Percentiles rank a stretch among this genome's conserved stretches.
Conservation (phyloP, 2,329 filamentous ascomycete species). For the Clathrospora elynae region DNA sequence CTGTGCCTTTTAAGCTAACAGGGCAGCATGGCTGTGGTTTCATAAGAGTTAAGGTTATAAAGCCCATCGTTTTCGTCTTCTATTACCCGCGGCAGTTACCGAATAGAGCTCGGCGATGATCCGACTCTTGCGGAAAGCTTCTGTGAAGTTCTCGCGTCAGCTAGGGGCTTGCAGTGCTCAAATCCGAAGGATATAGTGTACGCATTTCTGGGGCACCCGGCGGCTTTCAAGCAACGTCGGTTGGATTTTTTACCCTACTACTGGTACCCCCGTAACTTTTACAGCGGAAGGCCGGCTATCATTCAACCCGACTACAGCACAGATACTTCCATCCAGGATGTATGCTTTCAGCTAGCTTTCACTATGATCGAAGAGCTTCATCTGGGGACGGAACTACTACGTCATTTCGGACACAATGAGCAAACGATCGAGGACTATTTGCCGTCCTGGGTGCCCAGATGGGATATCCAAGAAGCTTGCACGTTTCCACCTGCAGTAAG, state of each 20-base stretch:
- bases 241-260: constrained; percentile 8
- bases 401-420: background rate
- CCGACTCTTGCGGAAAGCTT: constrained; percentile 6
- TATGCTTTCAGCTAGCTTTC: too few relatives aligned
- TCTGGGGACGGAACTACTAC: background rate
- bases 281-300: background rate
- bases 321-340: background rate
- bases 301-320: constrained; percentile 4
- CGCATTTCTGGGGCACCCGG: constrained; percentile 16
- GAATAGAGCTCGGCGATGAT: constrained; percentile 9
- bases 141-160: constrained; percentile 5
- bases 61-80: too few relatives aligned
- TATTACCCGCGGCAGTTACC: background rate
- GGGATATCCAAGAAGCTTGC: background rate
- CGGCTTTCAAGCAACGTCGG: constrained; percentile 12
- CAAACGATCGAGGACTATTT: background rate
- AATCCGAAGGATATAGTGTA: constrained; percentile 9
- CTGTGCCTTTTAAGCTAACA: too few relatives aligned
- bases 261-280: constrained; percentile 7
- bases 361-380: background rate
- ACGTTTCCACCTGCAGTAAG: constrained; percentile 1
- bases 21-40: too few relatives aligned
- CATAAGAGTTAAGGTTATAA: too few relatives aligned
- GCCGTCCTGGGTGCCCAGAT: background rate
- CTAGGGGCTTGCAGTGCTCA: constrained; percentile 6